Evolutionary conservation across 2,329 filamentous ascomycete species (phyloP).

Genomic region (Monilinia vaccinii-corymbosi): DNA sequence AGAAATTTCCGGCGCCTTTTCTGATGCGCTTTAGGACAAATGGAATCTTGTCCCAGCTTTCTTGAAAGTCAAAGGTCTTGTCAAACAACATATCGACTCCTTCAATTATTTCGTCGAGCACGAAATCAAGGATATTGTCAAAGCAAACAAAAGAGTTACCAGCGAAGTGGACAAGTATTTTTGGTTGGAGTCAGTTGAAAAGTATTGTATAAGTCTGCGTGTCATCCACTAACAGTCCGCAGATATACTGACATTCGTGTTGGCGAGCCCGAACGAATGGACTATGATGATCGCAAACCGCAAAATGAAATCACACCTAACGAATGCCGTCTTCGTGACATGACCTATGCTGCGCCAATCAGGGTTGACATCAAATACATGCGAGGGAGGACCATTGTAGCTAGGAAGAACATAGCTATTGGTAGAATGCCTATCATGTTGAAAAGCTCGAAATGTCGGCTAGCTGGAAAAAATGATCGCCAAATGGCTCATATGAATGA

Average conservation of each 20-base stretch:
- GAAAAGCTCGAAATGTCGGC: conserved; percentile 84
- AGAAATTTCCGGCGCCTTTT: not conserved
- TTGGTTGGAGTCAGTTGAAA: conserved; percentile 58
- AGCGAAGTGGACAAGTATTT: conserved; percentile 92
- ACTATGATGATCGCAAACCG: conserved; percentile 62
- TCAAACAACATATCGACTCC: conserved; percentile 83
- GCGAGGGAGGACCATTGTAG: conserved; percentile 66
- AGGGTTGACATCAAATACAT: conserved; percentile 88
- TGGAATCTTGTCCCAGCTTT: conserved; percentile 97
- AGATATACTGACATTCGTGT: conserved; percentile 81
- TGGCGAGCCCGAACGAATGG: conserved; percentile 68
- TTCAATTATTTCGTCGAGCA: conserved; percentile 98
- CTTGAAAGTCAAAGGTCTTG: conserved; percentile 87
- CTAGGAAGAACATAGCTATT: conserved; percentile 69
- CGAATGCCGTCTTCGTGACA: conserved; percentile 90
- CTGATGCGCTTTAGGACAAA: conserved; percentile 64
- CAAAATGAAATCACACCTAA: conserved; percentile 79
- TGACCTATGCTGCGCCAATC: conserved; percentile 96
- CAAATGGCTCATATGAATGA: conserved; percentile 92
- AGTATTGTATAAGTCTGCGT: not conserved
- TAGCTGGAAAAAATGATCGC: conserved; percentile 72
- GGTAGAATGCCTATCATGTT: conserved; percentile 95
- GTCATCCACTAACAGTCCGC: not conserved
- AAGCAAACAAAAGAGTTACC: conserved; percentile 77
- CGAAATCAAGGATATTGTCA: conserved; percentile 93